Evolutionary conservation across 1,284 basidiomycete species (phyloP).

Genomic region (Acaromyces ingoldii): DNA sequence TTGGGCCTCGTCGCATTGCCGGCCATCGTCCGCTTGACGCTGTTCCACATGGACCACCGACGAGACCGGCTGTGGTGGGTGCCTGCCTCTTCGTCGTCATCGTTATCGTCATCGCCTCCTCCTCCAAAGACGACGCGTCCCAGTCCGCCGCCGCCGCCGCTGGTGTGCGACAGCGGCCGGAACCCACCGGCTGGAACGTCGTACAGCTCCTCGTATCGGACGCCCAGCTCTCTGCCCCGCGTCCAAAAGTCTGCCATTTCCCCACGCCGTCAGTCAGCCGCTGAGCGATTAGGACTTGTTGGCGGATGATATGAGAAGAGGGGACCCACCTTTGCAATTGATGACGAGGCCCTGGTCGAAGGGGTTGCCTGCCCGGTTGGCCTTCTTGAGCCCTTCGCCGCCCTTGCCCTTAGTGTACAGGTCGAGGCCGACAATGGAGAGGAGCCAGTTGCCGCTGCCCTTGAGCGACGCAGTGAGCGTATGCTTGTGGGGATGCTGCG

Average conservation of each 20-base stretch:
- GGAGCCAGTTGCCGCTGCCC: conserved; percentile 59
- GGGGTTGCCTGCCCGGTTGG: conserved; percentile 72
- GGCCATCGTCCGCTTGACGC: no score
- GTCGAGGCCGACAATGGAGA: conserved; percentile 86
- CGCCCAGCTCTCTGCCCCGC: conserved; percentile 71
- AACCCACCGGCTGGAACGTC: conserved; percentile 59
- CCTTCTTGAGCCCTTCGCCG: conserved; percentile 66
- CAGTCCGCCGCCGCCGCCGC: no score
- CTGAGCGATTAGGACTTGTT: background rate
- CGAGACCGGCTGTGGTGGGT: background rate
- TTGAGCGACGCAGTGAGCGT: background rate
- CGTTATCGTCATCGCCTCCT: no score
- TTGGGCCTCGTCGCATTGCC: no score
- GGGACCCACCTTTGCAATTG: conserved; percentile 62
- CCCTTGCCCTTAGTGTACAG: conserved; percentile 85
- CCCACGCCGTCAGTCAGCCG: background rate
- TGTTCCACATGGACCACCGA: conserved; percentile 5
- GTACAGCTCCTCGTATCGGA: conserved; percentile 83
- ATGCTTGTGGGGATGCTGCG: conserved; percentile 5
- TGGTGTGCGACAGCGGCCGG: no score
- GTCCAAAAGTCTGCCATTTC: conserved; percentile 79
- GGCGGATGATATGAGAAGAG: background rate
- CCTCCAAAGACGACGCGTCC: no score
- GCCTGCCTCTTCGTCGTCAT: no score
- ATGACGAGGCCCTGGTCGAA: conserved; percentile 78